A percentile compares a stretch with the other conserved stretches of the same genome.
phyloP scores from a whole-genome alignment of 73 alveolate genomes.

The Paramecium caudatum region DNA sequence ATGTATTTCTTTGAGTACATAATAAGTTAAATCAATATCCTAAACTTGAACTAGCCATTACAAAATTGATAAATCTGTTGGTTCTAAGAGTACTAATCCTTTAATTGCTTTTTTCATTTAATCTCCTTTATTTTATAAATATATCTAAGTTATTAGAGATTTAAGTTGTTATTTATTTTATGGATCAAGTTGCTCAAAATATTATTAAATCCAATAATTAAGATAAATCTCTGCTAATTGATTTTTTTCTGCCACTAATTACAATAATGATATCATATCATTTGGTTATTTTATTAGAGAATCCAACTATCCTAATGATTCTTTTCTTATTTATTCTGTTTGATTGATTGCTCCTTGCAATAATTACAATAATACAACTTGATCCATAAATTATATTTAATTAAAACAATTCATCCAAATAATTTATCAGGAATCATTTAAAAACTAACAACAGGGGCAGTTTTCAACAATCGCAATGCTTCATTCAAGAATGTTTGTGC shows the following conservation, averaged over 20 bases:
- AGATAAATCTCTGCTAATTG: slow-evolving; percentile 32
- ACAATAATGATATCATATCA: neutral
- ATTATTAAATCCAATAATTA: neutral
- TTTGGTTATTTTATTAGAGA: neutral
- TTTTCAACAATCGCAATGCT: slow-evolving; percentile 13
- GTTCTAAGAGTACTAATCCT: neutral
- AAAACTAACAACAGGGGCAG: slow-evolving; percentile 37
- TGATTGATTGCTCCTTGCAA: slow-evolving; percentile 33
- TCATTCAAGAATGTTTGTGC: neutral
- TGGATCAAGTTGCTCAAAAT: neutral
- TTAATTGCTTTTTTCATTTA: slow-evolving; percentile 16
- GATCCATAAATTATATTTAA: no score
- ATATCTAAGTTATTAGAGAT: neutral
- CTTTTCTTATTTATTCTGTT: neutral
- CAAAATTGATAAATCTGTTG: neutral
- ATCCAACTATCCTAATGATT: slow-evolving; percentile 7
- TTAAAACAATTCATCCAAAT: slow-evolving; percentile 33
- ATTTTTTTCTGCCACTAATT: slow-evolving; percentile 4
- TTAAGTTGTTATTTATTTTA: neutral
- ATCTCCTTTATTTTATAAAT: neutral
- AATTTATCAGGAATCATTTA: slow-evolving; percentile 38
- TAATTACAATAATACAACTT: slow-evolving; percentile 20
- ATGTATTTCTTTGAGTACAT: neutral
- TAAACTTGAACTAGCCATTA: neutral
- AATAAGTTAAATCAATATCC: slow-evolving; percentile 16